Evolutionary conservation across 1,139 yeast genomes (phyloP), one percentile per base, ranked within the genome.

Genomic region (Sugiyamaella paludigena): DNA sequence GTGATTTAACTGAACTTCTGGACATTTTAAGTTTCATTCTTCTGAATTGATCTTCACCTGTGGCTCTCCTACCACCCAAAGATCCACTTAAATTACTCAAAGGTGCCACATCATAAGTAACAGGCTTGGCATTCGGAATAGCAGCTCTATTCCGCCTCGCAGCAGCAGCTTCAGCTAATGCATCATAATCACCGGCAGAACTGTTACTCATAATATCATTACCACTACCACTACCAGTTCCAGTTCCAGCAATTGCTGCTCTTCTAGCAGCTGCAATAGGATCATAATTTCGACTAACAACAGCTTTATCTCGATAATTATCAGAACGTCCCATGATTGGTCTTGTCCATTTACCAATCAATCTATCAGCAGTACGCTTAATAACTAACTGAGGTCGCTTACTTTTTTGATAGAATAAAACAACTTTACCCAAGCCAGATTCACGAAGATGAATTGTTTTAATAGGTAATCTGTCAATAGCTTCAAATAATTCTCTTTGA

Each of bases 281-380:
- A 66, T 87, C 86, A 70, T 87, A 89, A 47, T 80, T 82, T 53
- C 81, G 78, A 56, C 83, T 79, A 61, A 79, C 79, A 52, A 92
- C 83, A 52, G 82, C 76, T 69, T 89, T 84, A 69, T 92, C 97
- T 68, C 94, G 83, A 72, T 91, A 92, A 58, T 92, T 88, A 68
- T 92, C 98, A 1, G 95, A 85, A 55, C 95, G 85, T 58, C 95
- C 96, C 76, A 94, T 87, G 54, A 94, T 89, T 35, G 98, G 98
- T 68, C 98, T 81, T 7, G 98, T 92, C 99, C 99, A 92, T 67
- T 89, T 95, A 32, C 96, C 96, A 59, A 94, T 85, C 52, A 94
- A 74, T 64, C 83, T 81, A 65, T 92, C 98, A 6, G 96, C 98
- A 42, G 84, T 76, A 62, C 95, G 83, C 66, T 91, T 89, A 65